Conservation (phyloP, 768 basidiomycete genomes). For the Postia placenta region DNA sequence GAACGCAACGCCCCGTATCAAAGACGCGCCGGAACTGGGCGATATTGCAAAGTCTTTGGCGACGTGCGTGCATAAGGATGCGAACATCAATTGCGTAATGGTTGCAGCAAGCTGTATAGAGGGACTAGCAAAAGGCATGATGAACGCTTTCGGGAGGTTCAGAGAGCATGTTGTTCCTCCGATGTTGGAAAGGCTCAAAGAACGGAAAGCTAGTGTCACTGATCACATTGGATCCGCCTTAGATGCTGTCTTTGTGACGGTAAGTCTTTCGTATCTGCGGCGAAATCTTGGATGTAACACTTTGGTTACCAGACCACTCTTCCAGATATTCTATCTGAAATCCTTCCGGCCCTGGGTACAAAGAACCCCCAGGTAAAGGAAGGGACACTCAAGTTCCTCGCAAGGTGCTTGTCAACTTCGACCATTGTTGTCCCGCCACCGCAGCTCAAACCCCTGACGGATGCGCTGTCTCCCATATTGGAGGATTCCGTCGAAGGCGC, state of each 20-base stretch:
- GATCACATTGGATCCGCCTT: constrained; percentile 84
- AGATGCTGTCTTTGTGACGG: constrained; percentile 83
- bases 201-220: constrained; percentile 85
- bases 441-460: constrained; percentile 80
- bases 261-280: constrained; percentile 33
- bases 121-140: constrained; percentile 78
- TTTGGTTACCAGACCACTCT: constrained; percentile 55
- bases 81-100: constrained; percentile 94
- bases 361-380: constrained; percentile 99
- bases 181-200: constrained; percentile 88
- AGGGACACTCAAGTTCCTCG: constrained; percentile 82
- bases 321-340: constrained; percentile 76
- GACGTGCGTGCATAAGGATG: constrained; percentile 76
- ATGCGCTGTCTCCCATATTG: constrained; percentile 64
- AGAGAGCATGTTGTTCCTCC: constrained; percentile 65
- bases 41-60: constrained; percentile 77
- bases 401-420: constrained; percentile 69
- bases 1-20: constrained; percentile 65
- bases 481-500: constrained; percentile 90
- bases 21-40: constrained; percentile 71
- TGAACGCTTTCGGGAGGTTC: constrained; percentile 66
- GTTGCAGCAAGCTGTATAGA: constrained; percentile 82
- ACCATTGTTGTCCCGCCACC: constrained; percentile 60
- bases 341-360: constrained; percentile 67
- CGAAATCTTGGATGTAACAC: constrained; percentile 8